Evolutionary conservation across 306 rosid genomes (phyloP).

Genomic region (Castanospermum australe): DNA sequence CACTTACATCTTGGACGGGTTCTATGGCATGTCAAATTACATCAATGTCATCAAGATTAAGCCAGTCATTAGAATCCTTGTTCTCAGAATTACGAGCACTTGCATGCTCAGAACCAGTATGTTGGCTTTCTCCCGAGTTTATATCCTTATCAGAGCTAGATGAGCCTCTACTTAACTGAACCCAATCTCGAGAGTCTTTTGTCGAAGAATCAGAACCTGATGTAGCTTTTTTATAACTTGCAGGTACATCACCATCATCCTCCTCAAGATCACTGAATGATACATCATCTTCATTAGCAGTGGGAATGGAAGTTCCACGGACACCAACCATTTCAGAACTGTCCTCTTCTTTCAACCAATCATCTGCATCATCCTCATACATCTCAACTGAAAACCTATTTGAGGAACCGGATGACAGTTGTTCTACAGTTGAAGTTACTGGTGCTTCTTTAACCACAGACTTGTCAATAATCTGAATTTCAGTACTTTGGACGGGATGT

Average conservation of each 20-base stretch:
- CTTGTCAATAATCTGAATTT: conserved; percentile 54
- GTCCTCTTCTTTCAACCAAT: conserved; percentile 96
- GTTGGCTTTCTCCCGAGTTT: conserved; percentile 47
- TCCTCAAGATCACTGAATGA: conserved; percentile 98
- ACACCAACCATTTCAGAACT: conserved; percentile 69
- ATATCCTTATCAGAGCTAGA: conserved; percentile 66
- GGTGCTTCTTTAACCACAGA: conserved; percentile 60
- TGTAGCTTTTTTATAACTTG: conserved; percentile 54
- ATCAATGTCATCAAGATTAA: conserved; percentile 81
- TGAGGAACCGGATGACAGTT: conserved; percentile 42
- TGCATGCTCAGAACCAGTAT: conserved; percentile 57
- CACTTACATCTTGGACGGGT: conserved; percentile 29
- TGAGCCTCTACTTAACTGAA: conserved; percentile 73
- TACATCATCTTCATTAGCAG: conserved; percentile 83
- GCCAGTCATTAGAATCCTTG: conserved; percentile 95
- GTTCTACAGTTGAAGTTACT: conserved; percentile 23
- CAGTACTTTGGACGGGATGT: conserved; percentile 51
- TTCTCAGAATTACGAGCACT: conserved; percentile 52
- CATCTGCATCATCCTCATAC: conserved; percentile 86
- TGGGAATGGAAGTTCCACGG: conserved; percentile 54
- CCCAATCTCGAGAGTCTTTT: conserved; percentile 93
- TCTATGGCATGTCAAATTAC: conserved; percentile 49
- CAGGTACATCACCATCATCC: conserved; percentile 63
- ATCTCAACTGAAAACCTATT: conserved; percentile 46
- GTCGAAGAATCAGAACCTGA: conserved; percentile 87